Evolutionary conservation across 305 asterid genomes (phyloP), one percentile per base, ranked within the genome.

Genomic region (Fraxinus albicans): DNA sequence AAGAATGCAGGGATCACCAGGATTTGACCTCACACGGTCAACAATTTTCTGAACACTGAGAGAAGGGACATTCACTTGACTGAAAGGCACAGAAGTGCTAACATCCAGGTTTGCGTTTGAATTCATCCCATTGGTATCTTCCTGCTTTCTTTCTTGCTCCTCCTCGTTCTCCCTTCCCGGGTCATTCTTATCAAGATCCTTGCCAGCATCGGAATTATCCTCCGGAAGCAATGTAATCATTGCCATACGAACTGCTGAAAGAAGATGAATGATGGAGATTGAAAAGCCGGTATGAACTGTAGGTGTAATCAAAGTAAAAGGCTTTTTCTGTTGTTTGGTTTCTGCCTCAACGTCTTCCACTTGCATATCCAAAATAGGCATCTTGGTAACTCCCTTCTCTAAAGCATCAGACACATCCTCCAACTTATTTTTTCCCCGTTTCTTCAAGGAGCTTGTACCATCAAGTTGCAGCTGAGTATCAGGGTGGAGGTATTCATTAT

Each of bases 251-350:
- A 95, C 96, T 7, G 98, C 94, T 79, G 99, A 89, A 75, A 96
- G 99, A 87, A 95, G 99, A 93, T 96, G 99, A 81, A 96, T 90
- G 73, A 95, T 85, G 85, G 98, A 95, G 90, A 96, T 93, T 69
- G 99, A 95, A 86, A 96, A 95, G 85, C 93, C 97, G 34, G 91
- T 93, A 79, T 91, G 98, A 82, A 95, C 95, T 4, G 97, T 93
- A 53, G 99, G 99, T 69, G 94, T 92, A 70, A 96, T 95, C 80
- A 91, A 85, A 84, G 89, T 92, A 85, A 91, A 90, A 38, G 95
- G 89, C 89, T 95, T 95, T 79, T 93, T 96, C 86, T 87, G 96
- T 2, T 91, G 94, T 86, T 92, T 94, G 67, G 80, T 79, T 83
- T 94, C 97, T 40, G 87, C 82, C 87, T 90, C 94, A 73, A 85